phyloP scores from a whole-genome alignment of 768 basidiomycete species.

The Pholiota microspora region DNA sequence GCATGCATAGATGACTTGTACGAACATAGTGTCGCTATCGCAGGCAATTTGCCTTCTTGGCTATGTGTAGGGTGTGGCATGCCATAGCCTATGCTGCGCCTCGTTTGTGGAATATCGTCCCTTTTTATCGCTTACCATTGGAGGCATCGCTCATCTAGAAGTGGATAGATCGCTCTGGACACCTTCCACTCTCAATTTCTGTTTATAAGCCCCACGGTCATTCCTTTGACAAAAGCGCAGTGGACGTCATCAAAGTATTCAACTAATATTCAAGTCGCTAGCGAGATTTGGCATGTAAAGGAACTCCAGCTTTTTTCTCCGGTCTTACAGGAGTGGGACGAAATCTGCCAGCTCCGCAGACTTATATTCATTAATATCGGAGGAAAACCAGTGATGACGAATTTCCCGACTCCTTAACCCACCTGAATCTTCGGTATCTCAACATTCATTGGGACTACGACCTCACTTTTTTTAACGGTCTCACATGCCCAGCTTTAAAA shows the following conservation, averaged over 20 bases:
- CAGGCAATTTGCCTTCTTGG: background rate
- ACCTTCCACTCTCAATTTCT: background rate
- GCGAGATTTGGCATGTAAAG: background rate
- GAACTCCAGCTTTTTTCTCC: background rate
- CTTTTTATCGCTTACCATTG: background rate
- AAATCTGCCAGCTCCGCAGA: no score
- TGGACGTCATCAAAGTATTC: background rate
- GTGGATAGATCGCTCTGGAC: background rate
- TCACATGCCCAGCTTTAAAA: no score
- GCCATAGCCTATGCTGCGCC: background rate
- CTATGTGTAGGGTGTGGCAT: background rate
- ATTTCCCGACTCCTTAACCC: no score
- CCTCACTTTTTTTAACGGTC: no score
- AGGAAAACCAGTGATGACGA: no score
- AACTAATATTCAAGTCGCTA: background rate
- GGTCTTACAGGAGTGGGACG: background rate
- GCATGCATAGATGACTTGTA: background rate
- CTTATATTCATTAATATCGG: no score
- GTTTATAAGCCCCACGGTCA: no score
- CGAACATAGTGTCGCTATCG: background rate
- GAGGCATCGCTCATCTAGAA: background rate
- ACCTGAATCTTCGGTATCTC: no score
- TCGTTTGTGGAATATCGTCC: background rate
- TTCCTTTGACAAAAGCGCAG: background rate
- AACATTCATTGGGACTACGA: no score